Percentiles rank a stretch among this genome's conserved stretches.
phyloP scores from a whole-genome alignment of 225 moss, liverwort and hornwort species.

The Straminergon stramineum region DNA sequence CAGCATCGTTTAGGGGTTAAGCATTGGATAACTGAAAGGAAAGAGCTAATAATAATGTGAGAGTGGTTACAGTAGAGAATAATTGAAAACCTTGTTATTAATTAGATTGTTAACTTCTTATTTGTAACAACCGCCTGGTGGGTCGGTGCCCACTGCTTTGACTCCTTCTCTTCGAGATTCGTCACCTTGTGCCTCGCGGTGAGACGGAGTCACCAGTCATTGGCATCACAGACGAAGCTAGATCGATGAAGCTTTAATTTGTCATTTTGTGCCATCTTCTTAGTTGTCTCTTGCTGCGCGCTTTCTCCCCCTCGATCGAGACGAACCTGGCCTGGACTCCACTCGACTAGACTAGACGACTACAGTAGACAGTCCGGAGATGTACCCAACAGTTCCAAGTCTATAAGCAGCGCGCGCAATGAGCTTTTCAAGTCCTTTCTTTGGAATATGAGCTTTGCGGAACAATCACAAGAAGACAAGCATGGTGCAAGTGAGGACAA shows the following conservation, averaged over 20 bases:
- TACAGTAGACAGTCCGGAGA: background rate
- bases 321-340: background rate
- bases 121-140: background rate
- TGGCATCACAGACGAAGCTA: background rate
- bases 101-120: too few relatives aligned
- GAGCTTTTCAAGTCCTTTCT: background rate
- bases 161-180: background rate
- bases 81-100: too few relatives aligned
- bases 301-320: too few relatives aligned
- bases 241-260: too few relatives aligned
- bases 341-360: too few relatives aligned
- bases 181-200: background rate
- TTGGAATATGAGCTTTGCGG: background rate
- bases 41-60: background rate
- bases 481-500: background rate
- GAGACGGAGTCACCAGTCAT: background rate
- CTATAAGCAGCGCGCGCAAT: background rate
- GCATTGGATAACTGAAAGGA: background rate
- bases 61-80: background rate
- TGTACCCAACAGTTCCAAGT: background rate
- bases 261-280: background rate
- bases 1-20: too few relatives aligned
- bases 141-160: background rate
- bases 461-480: background rate
- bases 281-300: background rate